phyloP scores from a whole-genome alignment of 2,329 filamentous ascomycete genomes.

The Ceratocystis cacaofunesta region DNA sequence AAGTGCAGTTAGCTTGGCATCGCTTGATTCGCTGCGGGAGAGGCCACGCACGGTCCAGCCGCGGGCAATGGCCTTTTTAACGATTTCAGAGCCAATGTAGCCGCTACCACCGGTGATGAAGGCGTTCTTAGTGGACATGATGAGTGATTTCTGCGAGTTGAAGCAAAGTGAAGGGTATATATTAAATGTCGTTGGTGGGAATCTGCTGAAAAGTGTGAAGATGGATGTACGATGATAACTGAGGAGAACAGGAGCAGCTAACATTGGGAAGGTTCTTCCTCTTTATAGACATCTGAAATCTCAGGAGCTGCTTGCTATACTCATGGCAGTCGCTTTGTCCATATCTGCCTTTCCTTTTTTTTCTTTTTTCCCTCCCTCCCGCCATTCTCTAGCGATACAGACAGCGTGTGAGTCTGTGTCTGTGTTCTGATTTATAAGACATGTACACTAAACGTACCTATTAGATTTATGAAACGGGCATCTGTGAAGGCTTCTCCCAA shows the following conservation, averaged over 20 bases:
- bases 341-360: neutral
- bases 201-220: too few species aligned
- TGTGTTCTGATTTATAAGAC: neutral
- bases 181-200: too few species aligned
- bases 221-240: too few species aligned
- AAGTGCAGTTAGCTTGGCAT: constrained; percentile 25
- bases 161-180: neutral
- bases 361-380: neutral
- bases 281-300: too few species aligned
- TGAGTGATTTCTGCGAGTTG: neutral
- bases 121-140: constrained; percentile 13
- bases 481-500: neutral
- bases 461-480: neutral
- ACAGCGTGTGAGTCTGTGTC: neutral
- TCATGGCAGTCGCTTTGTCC: neutral
- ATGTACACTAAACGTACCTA: neutral
- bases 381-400: neutral
- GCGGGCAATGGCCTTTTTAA: constrained; percentile 24
- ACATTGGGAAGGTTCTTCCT: too few species aligned
- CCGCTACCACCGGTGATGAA: constrained; percentile 31
- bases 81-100: constrained; percentile 27
- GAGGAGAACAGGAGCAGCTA: too few species aligned
- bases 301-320: too few species aligned
- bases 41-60: constrained; percentile 30
- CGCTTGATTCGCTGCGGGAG: constrained; percentile 26